These are phyloP conservation scores for Logfia minima DNA, from an alignment of 129 eudicot species.

Conservation along the genomic window DNA sequence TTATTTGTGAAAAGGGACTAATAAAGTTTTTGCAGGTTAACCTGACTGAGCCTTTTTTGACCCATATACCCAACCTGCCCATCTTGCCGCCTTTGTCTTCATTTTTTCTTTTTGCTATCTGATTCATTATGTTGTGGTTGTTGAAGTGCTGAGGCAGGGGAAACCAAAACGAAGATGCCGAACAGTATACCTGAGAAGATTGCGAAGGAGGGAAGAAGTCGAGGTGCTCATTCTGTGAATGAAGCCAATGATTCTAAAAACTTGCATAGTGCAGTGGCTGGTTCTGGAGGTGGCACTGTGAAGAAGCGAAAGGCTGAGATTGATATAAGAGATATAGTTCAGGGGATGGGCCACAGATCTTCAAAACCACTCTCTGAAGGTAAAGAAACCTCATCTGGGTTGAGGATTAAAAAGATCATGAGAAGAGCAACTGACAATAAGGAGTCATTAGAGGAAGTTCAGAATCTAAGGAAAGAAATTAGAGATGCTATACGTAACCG, in stretches of 20 bases:
- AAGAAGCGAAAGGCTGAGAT: slow-evolving; percentile 33
- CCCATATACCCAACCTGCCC: neutral
- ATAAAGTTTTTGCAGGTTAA: neutral
- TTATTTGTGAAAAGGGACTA: neutral
- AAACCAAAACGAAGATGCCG: slow-evolving; percentile 35
- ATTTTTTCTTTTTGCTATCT: neutral
- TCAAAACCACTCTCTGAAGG: slow-evolving; percentile 35
- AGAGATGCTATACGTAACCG: slow-evolving; percentile 84
- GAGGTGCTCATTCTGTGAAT: slow-evolving; percentile 21
- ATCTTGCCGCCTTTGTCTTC: neutral
- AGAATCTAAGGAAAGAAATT: slow-evolving; percentile 75
- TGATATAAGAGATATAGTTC: slow-evolving; percentile 70
- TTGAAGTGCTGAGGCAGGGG: slow-evolving; percentile 47
- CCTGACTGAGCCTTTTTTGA: neutral
- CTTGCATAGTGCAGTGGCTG: slow-evolving; percentile 5
- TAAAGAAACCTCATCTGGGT: slow-evolving; percentile 56
- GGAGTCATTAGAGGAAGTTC: slow-evolving; percentile 65
- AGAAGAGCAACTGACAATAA: slow-evolving; percentile 61
- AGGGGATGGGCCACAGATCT: slow-evolving; percentile 43
- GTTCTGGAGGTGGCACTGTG: slow-evolving; percentile 22
- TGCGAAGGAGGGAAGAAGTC: slow-evolving; percentile 44
- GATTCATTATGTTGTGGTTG: slow-evolving; percentile 20
- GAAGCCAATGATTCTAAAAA: slow-evolving; percentile 30
- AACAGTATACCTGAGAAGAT: slow-evolving; percentile 39
- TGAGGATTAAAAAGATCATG: slow-evolving; percentile 87